These are phyloP conservation scores for Magnolia sinica DNA, from an alignment of 164 flowering plant species.

Conservation along the genomic window DNA sequence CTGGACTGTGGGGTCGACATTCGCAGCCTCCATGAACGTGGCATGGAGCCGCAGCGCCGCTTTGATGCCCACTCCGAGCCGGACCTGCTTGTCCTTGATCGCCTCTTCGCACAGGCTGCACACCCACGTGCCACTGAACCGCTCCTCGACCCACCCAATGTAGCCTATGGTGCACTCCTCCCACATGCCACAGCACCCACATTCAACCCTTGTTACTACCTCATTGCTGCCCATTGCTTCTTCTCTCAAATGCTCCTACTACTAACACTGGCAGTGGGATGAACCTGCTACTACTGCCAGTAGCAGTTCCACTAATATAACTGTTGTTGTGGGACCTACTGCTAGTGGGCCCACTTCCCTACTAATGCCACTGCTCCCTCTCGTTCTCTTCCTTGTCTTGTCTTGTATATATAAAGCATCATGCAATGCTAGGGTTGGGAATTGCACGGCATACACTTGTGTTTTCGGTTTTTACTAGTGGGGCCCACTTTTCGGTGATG, in stretches of 20 bases:
- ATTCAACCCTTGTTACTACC: conserved; percentile 16
- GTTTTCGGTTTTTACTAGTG: too few species aligned
- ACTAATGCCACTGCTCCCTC: too few species aligned
- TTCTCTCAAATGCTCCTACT: background rate
- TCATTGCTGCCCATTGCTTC: conserved; percentile 10
- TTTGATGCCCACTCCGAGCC: conserved; percentile 21
- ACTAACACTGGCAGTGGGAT: background rate
- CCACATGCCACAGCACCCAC: conserved; percentile 11
- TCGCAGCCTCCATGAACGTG: conserved; percentile 11
- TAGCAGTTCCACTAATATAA: too few species aligned
- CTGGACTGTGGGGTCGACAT: conserved; percentile 10
- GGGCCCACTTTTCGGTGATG: too few species aligned
- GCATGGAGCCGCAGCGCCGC: conserved; percentile 19
- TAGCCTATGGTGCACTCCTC: conserved; percentile 17
- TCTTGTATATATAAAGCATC: too few species aligned
- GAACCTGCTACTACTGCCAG: too few species aligned
- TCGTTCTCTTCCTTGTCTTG: too few species aligned
- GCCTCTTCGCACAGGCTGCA: conserved; percentile 5
- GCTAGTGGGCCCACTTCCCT: too few species aligned
- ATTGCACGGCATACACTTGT: too few species aligned
- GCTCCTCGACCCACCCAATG: conserved; percentile 21
- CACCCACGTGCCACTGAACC: conserved; percentile 23
- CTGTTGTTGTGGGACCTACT: too few species aligned
- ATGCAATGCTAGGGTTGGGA: too few species aligned
- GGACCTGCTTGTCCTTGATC: conserved; percentile 23